A percentile compares a stretch with the other conserved stretches of the same genome.
These are phyloP conservation scores for Ceriops tagal DNA, from an alignment of 345 rosid genomes.

Conservation along the genomic window DNA sequence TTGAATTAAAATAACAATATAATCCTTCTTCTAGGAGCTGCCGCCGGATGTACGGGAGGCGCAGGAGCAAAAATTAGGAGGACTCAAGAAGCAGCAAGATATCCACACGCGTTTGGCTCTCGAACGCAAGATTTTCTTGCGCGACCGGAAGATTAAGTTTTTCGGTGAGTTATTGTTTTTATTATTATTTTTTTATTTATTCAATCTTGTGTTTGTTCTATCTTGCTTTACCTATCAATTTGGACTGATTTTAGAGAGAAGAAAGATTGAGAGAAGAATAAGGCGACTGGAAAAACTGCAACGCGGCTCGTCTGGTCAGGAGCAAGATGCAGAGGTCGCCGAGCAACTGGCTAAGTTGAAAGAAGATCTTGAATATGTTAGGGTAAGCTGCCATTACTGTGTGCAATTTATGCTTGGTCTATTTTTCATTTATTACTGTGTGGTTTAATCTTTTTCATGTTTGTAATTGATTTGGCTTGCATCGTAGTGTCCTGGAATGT, in stretches of 20 bases:
- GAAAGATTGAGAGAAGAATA: constrained; percentile 83
- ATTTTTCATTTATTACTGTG: too few relatives aligned
- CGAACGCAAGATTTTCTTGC: constrained; percentile 82
- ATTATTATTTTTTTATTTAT: background rate
- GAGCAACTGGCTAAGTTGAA: constrained; percentile 77
- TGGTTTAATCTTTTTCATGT: background rate
- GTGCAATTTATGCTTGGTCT: background rate
- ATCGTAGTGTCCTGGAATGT: background rate
- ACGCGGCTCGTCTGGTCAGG: constrained; percentile 65
- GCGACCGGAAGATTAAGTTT: constrained; percentile 86
- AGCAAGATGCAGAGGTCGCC: constrained; percentile 57
- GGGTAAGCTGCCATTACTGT: constrained; percentile 44
- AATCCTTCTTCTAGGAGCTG: constrained; percentile 38
- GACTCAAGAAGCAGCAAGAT: constrained; percentile 81
- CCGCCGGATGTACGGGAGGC: constrained; percentile 73
- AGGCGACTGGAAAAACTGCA: constrained; percentile 92
- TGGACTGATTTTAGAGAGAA: constrained; percentile 54
- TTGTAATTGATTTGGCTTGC: background rate
- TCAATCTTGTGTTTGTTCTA: background rate
- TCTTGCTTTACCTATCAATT: background rate
- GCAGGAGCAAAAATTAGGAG: constrained; percentile 65
- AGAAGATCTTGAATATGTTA: constrained; percentile 96
- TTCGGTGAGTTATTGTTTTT: constrained; percentile 47
- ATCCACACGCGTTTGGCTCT: constrained; percentile 77
- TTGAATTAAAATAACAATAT: too few relatives aligned